Conservation (phyloP, 1,284 basidiomycete genomes). For the Ganoderma multipileum region DNA sequence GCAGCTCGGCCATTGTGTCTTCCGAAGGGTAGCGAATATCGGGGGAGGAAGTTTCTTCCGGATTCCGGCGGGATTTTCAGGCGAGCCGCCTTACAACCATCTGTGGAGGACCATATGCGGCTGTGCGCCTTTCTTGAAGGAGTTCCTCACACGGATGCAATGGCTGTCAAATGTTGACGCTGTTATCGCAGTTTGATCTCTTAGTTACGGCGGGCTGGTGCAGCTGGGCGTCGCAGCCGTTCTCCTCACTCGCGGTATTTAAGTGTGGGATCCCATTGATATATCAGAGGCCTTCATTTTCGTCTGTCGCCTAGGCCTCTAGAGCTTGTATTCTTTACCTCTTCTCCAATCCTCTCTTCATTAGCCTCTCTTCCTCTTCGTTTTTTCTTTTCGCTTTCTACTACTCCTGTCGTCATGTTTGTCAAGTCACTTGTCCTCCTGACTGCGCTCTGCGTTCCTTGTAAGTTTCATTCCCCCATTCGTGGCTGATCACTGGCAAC, state of each 20-base stretch:
- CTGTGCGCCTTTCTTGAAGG: neutral
- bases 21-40: no score
- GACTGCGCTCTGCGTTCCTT: neutral
- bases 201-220: neutral
- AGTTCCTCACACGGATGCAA: neutral
- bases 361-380: neutral
- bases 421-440: neutral
- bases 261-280: neutral
- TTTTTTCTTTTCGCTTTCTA: neutral
- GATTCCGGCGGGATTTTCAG: no score
- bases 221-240: neutral
- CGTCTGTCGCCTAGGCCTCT: neutral
- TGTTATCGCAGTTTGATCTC: no score
- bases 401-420: neutral
- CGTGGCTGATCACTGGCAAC: neutral
- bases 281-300: neutral
- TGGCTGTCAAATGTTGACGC: neutral
- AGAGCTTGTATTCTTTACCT: neutral
- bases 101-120: no score
- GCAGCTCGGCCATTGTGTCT: neutral
- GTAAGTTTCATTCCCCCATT: neutral
- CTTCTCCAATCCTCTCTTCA: neutral
- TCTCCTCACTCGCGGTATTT: neutral
- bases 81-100: no score
- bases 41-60: no score